Percentiles rank a stretch among this genome's conserved stretches.
Conservation (phyloP, 2,329 filamentous ascomycete genomes). For the Colletotrichum echinochloae region DNA sequence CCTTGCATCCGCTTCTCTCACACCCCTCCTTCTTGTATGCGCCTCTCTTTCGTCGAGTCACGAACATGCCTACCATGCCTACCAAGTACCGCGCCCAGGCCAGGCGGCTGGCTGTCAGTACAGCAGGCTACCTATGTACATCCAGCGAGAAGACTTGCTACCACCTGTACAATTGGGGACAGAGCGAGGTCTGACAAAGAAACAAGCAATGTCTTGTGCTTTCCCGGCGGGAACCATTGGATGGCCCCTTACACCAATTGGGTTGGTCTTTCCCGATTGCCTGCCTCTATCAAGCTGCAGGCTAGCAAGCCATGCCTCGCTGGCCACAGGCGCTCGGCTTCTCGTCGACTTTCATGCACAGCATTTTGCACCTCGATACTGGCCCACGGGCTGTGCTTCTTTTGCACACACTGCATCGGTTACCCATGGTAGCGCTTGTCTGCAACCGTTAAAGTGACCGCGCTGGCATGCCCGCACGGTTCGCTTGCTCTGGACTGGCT, state of each 20-base stretch:
- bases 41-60: conserved; percentile 14
- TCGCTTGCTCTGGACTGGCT: conserved; percentile 8
- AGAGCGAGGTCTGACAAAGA: conserved; percentile 23
- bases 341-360: conserved; percentile 26
- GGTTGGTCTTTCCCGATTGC: conserved; percentile 5
- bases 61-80: conserved; percentile 8
- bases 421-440: background rate
- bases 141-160: conserved; percentile 26
- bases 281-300: conserved; percentile 14
- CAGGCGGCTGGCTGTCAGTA: background rate
- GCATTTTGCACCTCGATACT: conserved; percentile 16
- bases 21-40: conserved; percentile 44
- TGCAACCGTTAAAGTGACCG: background rate
- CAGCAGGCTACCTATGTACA: background rate
- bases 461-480: background rate
- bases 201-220: conserved; percentile 14
- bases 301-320: conserved; percentile 2
- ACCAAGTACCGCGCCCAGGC: too few relatives aligned
- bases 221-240: conserved; percentile 22
- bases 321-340: conserved; percentile 17
- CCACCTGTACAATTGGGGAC: background rate
- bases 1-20: conserved; percentile 42
- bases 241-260: conserved; percentile 10
- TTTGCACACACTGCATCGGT: conserved; percentile 9
- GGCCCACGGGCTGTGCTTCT: conserved; percentile 20